These are phyloP conservation scores for Kodamaea restingae DNA, from an alignment of 805 yeast genomes.

Conservation along the genomic window DNA sequence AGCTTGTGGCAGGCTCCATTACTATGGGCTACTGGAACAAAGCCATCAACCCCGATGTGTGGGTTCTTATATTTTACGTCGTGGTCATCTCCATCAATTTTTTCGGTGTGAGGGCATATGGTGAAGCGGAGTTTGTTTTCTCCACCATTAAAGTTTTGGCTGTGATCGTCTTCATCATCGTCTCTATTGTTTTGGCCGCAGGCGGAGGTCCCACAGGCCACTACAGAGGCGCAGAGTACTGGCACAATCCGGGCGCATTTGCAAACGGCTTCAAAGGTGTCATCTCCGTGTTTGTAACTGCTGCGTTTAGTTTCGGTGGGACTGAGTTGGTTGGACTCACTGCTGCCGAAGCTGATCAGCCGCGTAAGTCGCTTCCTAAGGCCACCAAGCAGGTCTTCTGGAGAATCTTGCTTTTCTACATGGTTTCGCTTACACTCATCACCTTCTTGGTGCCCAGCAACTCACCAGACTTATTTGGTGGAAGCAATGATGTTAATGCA, in stretches of 20 bases:
- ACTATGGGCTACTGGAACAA: conserved; percentile 55
- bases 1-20: conserved; percentile 57
- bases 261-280: conserved; percentile 45
- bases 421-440: conserved; percentile 25
- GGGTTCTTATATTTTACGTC: conserved; percentile 54
- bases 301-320: conserved; percentile 41
- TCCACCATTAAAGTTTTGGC: conserved; percentile 47
- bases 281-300: conserved; percentile 36
- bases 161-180: conserved; percentile 44
- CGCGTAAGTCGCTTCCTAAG: conserved; percentile 34
- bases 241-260: conserved; percentile 54
- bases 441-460: conserved; percentile 24
- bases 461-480: conserved; percentile 32
- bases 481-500: conserved; percentile 55
- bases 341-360: conserved; percentile 39
- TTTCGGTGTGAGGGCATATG: conserved; percentile 52
- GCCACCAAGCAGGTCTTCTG: conserved; percentile 43
- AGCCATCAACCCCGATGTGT: conserved; percentile 52
- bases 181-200: conserved; percentile 45
- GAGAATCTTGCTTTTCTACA: conserved; percentile 39
- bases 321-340: conserved; percentile 41
- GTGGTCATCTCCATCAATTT: conserved; percentile 46
- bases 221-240: conserved; percentile 47
- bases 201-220: conserved; percentile 53
- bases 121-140: conserved; percentile 54